Percentiles rank a stretch among this genome's conserved stretches.
These are phyloP conservation scores for Alternaria metachromatica DNA, from an alignment of 2,329 filamentous ascomycete species.

Conservation along the genomic window DNA sequence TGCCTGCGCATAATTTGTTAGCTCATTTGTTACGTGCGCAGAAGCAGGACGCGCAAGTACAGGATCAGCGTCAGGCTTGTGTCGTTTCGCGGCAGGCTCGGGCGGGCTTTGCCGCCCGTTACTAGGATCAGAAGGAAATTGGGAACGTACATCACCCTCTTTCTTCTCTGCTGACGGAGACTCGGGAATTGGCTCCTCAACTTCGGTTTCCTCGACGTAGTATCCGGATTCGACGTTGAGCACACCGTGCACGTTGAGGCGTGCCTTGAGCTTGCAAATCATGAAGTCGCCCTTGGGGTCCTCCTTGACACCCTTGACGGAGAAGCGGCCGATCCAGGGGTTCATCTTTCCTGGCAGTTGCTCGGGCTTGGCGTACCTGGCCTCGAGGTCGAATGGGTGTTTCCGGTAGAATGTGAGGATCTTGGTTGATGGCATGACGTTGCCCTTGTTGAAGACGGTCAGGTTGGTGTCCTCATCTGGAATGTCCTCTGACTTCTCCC, in stretches of 20 bases:
- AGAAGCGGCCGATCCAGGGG: constrained; percentile 97
- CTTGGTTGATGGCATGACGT: constrained; percentile 97
- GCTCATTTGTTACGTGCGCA: constrained; percentile 27
- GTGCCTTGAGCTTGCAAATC: constrained; percentile 99
- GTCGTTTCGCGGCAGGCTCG: constrained; percentile 43
- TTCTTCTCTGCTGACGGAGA: constrained; percentile 63
- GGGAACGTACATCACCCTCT: constrained; percentile 74
- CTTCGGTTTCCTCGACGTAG: constrained; percentile 96
- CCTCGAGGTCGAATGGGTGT: constrained; percentile 95
- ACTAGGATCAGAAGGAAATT: constrained; percentile 30
- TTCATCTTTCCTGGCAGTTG: constrained; percentile 85
- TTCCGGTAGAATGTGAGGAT: constrained; percentile 99
- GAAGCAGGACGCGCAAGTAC: constrained; percentile 38
- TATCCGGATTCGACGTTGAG: constrained; percentile 97
- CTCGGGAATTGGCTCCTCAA: constrained; percentile 87
- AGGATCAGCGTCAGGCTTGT: constrained; percentile 32
- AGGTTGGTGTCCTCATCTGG: constrained; percentile 97
- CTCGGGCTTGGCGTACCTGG: constrained; percentile 88
- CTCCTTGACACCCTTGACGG: constrained; percentile 95
- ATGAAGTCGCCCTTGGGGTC: constrained; percentile 96
- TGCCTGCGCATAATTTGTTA: constrained; percentile 42
- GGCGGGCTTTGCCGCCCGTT: constrained; percentile 27
- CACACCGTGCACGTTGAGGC: constrained; percentile 94
- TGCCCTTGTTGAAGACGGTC: constrained; percentile 96
- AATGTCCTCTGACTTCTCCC: constrained; percentile 98